These are phyloP conservation scores for Fraxinus pennsylvanica DNA, from an alignment of 257 asterid genomes.

Conservation along the genomic window DNA sequence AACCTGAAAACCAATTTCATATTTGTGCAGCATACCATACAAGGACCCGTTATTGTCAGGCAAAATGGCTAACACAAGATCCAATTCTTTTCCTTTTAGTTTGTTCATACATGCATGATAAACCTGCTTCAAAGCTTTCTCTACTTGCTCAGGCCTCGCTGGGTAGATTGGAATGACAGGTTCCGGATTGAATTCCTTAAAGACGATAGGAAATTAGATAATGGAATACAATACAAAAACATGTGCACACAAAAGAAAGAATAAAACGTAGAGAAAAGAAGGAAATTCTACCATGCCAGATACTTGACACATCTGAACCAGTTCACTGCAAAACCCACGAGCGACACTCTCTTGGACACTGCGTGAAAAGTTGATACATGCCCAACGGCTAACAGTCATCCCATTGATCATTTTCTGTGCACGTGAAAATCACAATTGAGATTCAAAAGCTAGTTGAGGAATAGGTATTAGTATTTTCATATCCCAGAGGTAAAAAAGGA, in stretches of 20 bases:
- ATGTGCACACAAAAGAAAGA: background rate
- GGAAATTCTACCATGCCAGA: constrained; percentile 82
- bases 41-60: constrained; percentile 94
- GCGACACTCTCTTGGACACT: constrained; percentile 95
- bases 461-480: background rate
- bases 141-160: constrained; percentile 97
- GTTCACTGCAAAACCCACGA: constrained; percentile 90
- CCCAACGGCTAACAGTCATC: constrained; percentile 96
- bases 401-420: constrained; percentile 97
- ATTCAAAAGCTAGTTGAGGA: background rate
- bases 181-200: constrained; percentile 82
- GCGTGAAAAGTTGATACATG: constrained; percentile 95
- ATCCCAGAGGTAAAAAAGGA: background rate
- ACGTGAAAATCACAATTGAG: constrained; percentile 13
- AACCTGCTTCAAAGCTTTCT: constrained; percentile 89
- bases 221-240: background rate
- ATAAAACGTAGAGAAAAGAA: background rate
- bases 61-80: constrained; percentile 81
- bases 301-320: constrained; percentile 97
- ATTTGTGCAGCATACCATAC: constrained; percentile 53
- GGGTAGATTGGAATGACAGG: constrained; percentile 83
- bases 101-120: constrained; percentile 73
- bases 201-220: background rate
- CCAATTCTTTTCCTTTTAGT: constrained; percentile 89
- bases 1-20: background rate